Percentiles rank a stretch among this genome's conserved stretches.
These are phyloP conservation scores for Blastobotrys proliferans DNA, from an alignment of 1,139 yeast species.

Conservation along the genomic window DNA sequence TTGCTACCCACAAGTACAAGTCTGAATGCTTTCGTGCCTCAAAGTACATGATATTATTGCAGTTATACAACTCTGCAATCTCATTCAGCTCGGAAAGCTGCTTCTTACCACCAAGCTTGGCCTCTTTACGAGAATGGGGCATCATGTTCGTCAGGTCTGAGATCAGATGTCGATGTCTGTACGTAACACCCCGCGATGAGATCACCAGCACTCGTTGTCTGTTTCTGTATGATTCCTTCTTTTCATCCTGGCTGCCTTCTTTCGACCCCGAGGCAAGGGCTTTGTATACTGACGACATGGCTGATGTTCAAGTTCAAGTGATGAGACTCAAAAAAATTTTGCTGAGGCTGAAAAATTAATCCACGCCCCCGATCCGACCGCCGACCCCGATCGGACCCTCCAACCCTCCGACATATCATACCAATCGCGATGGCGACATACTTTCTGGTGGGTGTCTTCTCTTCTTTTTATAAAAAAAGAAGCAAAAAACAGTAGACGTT, in stretches of 20 bases:
- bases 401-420: too few species aligned
- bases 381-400: too few species aligned
- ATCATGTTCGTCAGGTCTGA: constrained; percentile 72
- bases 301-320: too few species aligned
- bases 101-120: constrained; percentile 91
- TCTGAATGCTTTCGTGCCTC: constrained; percentile 97
- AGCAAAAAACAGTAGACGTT: too few species aligned
- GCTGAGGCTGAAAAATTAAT: too few species aligned
- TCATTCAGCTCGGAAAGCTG: constrained; percentile 86
- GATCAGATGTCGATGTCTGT: constrained; percentile 91
- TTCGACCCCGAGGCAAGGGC: constrained; percentile 54
- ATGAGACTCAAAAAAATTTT: too few species aligned
- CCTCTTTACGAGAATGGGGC: constrained; percentile 96
- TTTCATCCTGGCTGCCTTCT: constrained; percentile 22
- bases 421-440: too few species aligned
- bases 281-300: constrained; percentile 64
- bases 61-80: constrained; percentile 93
- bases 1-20: constrained; percentile 88
- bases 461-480: too few species aligned
- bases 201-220: constrained; percentile 61
- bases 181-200: constrained; percentile 89
- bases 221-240: constrained; percentile 34
- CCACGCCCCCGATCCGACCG: too few species aligned
- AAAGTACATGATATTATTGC: constrained; percentile 90
- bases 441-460: too few species aligned